A percentile compares a stretch with the other conserved stretches of the same genome.
phyloP scores from a whole-genome alignment of 2,329 filamentous ascomycete genomes.

The Penicillium sp. region DNA sequence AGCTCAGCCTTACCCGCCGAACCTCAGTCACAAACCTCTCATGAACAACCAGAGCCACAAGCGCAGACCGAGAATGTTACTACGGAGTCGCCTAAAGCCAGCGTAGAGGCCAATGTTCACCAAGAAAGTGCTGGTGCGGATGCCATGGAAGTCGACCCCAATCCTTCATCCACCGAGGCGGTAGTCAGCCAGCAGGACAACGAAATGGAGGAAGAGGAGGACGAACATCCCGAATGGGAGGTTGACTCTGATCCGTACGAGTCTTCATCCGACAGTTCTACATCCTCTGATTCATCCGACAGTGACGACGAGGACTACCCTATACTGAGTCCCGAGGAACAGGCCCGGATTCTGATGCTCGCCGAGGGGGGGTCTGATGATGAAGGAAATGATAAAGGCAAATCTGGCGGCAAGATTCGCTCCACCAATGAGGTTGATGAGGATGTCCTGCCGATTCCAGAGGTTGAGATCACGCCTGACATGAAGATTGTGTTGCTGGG shows the following conservation, averaged over 20 bases:
- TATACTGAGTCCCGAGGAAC: slow-evolving; percentile 72
- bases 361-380: slow-evolving; percentile 75
- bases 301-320: slow-evolving; percentile 55
- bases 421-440: slow-evolving; percentile 75
- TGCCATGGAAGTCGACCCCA: slow-evolving; percentile 26
- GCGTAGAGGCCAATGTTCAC: not conserved
- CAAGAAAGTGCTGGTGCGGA: slow-evolving; percentile 7
- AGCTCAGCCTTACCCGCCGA: slow-evolving; percentile 1
- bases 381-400: slow-evolving; percentile 54
- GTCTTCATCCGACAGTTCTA: slow-evolving; percentile 55
- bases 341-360: slow-evolving; percentile 77
- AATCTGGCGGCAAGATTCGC: slow-evolving; percentile 51
- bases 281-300: slow-evolving; percentile 58
- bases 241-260: slow-evolving; percentile 70
- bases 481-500: slow-evolving; percentile 75
- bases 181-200: not conserved
- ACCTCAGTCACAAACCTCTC: not conserved
- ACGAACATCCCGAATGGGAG: slow-evolving; percentile 73
- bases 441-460: slow-evolving; percentile 63
- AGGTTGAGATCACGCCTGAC: slow-evolving; percentile 68
- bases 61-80: not conserved
- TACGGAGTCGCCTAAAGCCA: not conserved
- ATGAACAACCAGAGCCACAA: not conserved
- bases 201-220: slow-evolving; percentile 33
- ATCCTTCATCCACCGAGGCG: slow-evolving; percentile 3